These are phyloP conservation scores for Taiozyma sp. DNA, from an alignment of 1,139 yeast genomes.

Conservation along the genomic window DNA sequence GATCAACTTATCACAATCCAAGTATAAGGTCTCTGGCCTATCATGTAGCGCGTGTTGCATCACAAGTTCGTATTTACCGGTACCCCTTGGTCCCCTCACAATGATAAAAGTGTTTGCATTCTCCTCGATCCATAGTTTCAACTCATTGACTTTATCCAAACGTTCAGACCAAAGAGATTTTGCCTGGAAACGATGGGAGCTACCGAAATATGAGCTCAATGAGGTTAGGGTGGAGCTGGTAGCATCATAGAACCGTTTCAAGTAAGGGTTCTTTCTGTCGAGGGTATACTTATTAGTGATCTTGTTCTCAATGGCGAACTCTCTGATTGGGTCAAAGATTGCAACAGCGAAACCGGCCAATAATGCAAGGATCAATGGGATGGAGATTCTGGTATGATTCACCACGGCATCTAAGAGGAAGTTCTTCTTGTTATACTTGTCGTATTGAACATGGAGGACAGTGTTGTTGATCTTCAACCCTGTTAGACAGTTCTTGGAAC, in stretches of 20 bases:
- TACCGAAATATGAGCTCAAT: conserved; percentile 17
- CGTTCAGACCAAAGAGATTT: conserved; percentile 68
- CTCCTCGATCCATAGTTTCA: conserved; percentile 70
- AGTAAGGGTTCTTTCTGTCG: conserved; percentile 28
- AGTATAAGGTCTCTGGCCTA: conserved; percentile 53
- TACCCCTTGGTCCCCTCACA: conserved; percentile 89
- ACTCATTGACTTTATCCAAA: conserved; percentile 57
- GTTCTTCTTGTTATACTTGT: conserved; percentile 49
- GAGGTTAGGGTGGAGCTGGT: conserved; percentile 36
- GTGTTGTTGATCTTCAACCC: conserved; percentile 64
- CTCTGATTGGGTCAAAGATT: conserved; percentile 89
- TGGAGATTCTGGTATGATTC: conserved; percentile 77
- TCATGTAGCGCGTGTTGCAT: conserved; percentile 59
- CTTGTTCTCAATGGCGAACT: conserved; percentile 71
- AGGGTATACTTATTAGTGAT: conserved; percentile 49
- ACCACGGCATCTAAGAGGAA: conserved; percentile 50
- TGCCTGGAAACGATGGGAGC: conserved; percentile 17
- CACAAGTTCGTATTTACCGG: conserved; percentile 84
- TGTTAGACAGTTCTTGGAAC: conserved; percentile 89
- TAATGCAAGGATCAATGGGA: conserved; percentile 47
- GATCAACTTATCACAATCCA: conserved; percentile 76
- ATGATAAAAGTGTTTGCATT: conserved; percentile 83
- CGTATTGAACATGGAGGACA: conserved; percentile 68
- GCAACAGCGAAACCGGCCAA: conserved; percentile 77
- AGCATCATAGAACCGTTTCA: conserved; percentile 28